Percentiles rank a stretch among this genome's conserved stretches.
Evolutionary conservation across 2,329 filamentous ascomycete genomes (phyloP).

Genomic region (Apiospora marii): DNA sequence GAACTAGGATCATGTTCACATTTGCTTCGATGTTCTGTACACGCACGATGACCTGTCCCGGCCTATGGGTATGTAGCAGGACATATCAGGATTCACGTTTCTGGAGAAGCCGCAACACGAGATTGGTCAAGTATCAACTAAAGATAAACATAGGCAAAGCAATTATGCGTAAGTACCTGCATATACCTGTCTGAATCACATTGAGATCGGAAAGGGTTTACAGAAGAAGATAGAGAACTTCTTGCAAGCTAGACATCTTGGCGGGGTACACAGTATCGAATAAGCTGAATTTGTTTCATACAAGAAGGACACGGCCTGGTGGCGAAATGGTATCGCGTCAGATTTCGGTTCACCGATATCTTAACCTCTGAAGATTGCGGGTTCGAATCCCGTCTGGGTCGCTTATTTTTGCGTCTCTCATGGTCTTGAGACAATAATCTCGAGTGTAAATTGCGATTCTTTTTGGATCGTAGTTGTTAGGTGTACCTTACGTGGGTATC

Average conservation of each 20-base stretch:
- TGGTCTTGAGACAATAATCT: not conserved
- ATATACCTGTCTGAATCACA: too few relatives aligned
- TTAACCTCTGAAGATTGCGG: conserved; percentile 15
- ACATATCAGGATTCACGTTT: too few relatives aligned
- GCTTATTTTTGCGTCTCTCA: not conserved
- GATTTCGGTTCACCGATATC: conserved; percentile 18
- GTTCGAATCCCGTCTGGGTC: conserved; percentile 22
- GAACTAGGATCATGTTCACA: too few relatives aligned
- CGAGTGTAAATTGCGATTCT: not conserved
- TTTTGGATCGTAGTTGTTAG: not conserved
- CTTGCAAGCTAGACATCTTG: too few relatives aligned
- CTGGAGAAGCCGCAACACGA: too few relatives aligned
- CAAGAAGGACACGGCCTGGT: not conserved
- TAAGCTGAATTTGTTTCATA: not conserved
- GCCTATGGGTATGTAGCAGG: not conserved
- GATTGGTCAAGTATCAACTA: too few relatives aligned
- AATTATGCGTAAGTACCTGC: too few relatives aligned
- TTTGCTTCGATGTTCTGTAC: too few relatives aligned
- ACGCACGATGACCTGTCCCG: too few relatives aligned
- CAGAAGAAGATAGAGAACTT: not conserved
- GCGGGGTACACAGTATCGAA: not conserved
- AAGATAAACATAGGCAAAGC: too few relatives aligned
- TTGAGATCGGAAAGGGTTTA: not conserved
- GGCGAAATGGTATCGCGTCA: conserved; percentile 22
- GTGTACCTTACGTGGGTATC: not conserved